phyloP scores from a whole-genome alignment of 768 basidiomycete species.

The Phallus indusiatus region DNA sequence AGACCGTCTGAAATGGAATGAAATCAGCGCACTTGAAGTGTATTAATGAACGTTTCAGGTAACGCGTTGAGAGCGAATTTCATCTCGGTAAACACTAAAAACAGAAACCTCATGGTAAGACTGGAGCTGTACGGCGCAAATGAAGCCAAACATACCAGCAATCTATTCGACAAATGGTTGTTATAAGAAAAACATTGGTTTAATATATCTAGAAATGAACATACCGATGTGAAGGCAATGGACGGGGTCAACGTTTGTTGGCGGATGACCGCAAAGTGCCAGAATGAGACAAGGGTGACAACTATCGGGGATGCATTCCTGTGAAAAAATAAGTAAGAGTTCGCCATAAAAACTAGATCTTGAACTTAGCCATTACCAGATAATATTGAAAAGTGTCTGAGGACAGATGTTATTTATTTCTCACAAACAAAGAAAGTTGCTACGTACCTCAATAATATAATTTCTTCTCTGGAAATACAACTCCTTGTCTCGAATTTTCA shows the following conservation, averaged over 20 bases:
- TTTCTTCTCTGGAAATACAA: slow-evolving; percentile 78
- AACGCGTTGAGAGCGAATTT: slow-evolving; percentile 81
- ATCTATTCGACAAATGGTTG: slow-evolving; percentile 22
- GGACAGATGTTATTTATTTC: neutral
- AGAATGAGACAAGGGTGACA: slow-evolving; percentile 42
- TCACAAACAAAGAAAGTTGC: neutral
- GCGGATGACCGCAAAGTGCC: slow-evolving; percentile 63
- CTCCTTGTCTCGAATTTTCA: slow-evolving; percentile 70
- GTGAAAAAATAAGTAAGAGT: neutral
- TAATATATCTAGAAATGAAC: neutral
- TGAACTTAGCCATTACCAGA: slow-evolving; percentile 33
- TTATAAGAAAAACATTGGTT: neutral
- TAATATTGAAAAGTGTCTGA: slow-evolving; percentile 37
- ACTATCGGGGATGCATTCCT: slow-evolving; percentile 39
- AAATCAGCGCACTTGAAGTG: slow-evolving; percentile 65
- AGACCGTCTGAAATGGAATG: neutral
- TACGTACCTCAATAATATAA: slow-evolving; percentile 69
- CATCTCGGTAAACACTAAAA: slow-evolving; percentile 73
- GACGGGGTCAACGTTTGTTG: slow-evolving; percentile 67
- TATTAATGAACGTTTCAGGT: slow-evolving; percentile 85
- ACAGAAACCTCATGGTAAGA: neutral
- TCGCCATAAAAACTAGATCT: neutral
- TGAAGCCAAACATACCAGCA: slow-evolving; percentile 24
- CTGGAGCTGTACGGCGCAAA: neutral
- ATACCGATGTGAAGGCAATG: slow-evolving; percentile 61